A percentile compares a stretch with the other conserved stretches of the same genome.
These are phyloP conservation scores for Cladobotryum protrusum DNA, from an alignment of 2,329 filamentous ascomycete species.

Conservation along the genomic window DNA sequence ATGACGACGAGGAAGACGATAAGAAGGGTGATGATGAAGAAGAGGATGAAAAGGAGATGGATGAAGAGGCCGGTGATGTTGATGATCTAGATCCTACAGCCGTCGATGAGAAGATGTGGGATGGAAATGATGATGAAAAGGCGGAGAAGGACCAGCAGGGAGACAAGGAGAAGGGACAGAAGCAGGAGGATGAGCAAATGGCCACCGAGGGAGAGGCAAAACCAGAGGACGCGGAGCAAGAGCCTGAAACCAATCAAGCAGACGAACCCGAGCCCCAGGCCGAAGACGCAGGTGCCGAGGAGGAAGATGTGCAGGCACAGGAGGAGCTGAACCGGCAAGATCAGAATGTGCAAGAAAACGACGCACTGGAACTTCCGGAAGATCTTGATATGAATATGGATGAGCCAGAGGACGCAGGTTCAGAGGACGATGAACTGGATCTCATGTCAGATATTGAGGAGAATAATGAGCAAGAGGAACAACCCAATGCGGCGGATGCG, in stretches of 20 bases:
- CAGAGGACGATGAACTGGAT: constrained; percentile 52
- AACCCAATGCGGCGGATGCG: constrained; percentile 31
- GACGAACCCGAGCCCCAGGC: constrained; percentile 37
- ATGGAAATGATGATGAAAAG: constrained; percentile 73
- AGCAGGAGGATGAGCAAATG: constrained; percentile 57
- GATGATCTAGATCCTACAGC: constrained; percentile 84
- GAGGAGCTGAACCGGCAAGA: constrained; percentile 57
- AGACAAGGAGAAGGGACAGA: constrained; percentile 63
- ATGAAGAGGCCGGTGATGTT: constrained; percentile 85
- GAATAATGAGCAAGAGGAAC: constrained; percentile 32
- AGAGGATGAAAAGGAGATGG: constrained; percentile 67
- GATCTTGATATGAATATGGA: constrained; percentile 83
- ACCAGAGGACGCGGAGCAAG: constrained; percentile 37
- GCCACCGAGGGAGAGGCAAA: constrained; percentile 53
- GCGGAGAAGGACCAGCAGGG: constrained; percentile 77
- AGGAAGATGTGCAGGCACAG: constrained; percentile 48
- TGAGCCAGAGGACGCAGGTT: constrained; percentile 52
- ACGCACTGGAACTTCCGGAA: constrained; percentile 77
- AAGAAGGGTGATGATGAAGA: constrained; percentile 58
- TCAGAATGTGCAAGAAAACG: constrained; percentile 73
- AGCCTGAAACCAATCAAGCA: constrained; percentile 26
- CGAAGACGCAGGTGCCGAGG: constrained; percentile 39
- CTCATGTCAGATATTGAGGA: constrained; percentile 51
- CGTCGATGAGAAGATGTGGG: constrained; percentile 99
- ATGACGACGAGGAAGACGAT: constrained; percentile 54